These are phyloP conservation scores for Lactifluus rugatus DNA, from an alignment of 768 basidiomycete species.

Conservation along the genomic window DNA sequence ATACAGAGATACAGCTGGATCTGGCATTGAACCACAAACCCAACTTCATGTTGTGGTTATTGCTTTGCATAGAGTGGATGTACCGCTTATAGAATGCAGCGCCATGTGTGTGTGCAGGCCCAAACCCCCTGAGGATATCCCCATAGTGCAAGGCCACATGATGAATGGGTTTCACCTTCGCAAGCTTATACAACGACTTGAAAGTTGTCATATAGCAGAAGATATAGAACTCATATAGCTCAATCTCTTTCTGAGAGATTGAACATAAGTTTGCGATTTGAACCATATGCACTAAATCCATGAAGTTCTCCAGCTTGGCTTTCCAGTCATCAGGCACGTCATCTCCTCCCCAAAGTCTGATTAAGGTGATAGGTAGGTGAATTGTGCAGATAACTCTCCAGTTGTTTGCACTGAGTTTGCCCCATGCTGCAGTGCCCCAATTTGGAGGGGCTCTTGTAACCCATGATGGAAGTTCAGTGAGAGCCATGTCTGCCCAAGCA, in stretches of 20 bases:
- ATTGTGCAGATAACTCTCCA: no score
- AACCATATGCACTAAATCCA: no score
- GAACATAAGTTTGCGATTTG: no score
- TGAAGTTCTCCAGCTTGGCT: no score
- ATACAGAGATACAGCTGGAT: neutral
- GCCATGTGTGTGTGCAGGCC: conserved; percentile 23
- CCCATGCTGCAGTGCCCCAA: no score
- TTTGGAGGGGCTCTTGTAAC: no score
- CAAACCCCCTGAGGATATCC: conserved; percentile 23
- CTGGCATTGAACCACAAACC: conserved; percentile 5
- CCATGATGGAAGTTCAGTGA: no score
- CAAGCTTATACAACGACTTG: conserved; percentile 22
- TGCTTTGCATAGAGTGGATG: conserved; percentile 18
- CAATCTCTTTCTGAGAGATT: neutral
- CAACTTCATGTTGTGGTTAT: conserved; percentile 20
- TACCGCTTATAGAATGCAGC: neutral
- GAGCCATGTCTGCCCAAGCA: conserved; percentile 26
- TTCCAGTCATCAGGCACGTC: no score
- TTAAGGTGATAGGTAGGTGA: no score
- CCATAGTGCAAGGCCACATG: conserved; percentile 29
- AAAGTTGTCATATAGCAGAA: conserved; percentile 20
- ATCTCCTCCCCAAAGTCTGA: no score
- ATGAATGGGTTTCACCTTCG: conserved; percentile 25
- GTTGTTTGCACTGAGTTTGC: no score
- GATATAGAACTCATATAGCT: conserved; percentile 6